Evolutionary conservation across 2,329 filamentous ascomycete genomes (phyloP).

Genomic region (Monosporascus ibericus): DNA sequence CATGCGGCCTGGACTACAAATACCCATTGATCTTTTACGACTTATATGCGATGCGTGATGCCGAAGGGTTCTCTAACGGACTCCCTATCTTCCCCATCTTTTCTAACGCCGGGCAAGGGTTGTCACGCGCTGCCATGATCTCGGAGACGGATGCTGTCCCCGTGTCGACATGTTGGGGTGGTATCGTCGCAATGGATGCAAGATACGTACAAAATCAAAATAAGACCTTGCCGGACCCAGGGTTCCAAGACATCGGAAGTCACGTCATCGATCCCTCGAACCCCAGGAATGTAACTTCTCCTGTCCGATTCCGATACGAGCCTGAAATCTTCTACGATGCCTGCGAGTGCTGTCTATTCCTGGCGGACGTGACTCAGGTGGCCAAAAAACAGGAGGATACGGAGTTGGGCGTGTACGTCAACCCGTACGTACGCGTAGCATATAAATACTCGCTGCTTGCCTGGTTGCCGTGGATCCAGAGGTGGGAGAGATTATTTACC

Average conservation of each 20-base stretch:
- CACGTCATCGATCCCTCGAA: slow-evolving; percentile 30
- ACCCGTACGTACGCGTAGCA: slow-evolving; percentile 67
- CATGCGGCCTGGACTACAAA: slow-evolving; percentile 66
- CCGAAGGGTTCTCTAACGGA: slow-evolving; percentile 56
- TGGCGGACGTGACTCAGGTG: slow-evolving; percentile 38
- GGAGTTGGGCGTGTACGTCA: slow-evolving; percentile 62
- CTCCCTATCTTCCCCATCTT: slow-evolving; percentile 66
- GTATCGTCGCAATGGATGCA: slow-evolving; percentile 64
- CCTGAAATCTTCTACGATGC: slow-evolving; percentile 56
- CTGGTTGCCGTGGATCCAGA: slow-evolving; percentile 54
- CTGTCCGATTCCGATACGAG: slow-evolving; percentile 51
- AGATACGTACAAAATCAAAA: slow-evolving; percentile 46
- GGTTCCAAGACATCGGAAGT: slow-evolving; percentile 26
- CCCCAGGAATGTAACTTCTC: slow-evolving; percentile 27
- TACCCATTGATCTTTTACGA: slow-evolving; percentile 66
- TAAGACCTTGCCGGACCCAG: slow-evolving; percentile 22
- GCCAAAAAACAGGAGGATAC: slow-evolving; percentile 30
- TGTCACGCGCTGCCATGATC: slow-evolving; percentile 57
- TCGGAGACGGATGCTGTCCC: slow-evolving; percentile 57
- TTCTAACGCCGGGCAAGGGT: slow-evolving; percentile 42
- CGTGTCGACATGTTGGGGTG: slow-evolving; percentile 71
- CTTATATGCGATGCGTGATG: slow-evolving; percentile 64
- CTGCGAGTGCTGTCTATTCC: slow-evolving; percentile 58
- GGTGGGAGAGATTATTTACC: slow-evolving; percentile 60
- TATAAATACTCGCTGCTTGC: slow-evolving; percentile 53